A percentile compares a stretch with the other conserved stretches of the same genome.
These are phyloP conservation scores for Rubia yunnanensis DNA, from an alignment of 257 asterid genomes.

Conservation along the genomic window DNA sequence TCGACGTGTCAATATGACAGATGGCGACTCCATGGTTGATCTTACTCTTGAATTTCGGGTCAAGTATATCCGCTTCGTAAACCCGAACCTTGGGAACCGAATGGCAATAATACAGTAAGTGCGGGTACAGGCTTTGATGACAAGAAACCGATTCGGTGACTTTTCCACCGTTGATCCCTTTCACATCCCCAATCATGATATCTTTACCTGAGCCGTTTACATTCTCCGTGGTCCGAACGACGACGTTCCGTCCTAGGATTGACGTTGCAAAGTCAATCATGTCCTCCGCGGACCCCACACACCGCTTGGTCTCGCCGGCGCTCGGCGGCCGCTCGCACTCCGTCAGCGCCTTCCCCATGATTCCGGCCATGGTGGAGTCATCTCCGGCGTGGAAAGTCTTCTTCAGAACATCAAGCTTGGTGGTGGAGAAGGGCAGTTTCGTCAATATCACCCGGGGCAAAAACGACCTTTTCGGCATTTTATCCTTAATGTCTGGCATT, in stretches of 20 bases:
- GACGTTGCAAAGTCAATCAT: slow-evolving; percentile 87
- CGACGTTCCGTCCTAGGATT: slow-evolving; percentile 64
- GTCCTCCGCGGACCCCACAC: slow-evolving; percentile 77
- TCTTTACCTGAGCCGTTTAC: slow-evolving; percentile 39
- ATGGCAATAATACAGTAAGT: slow-evolving; percentile 75
- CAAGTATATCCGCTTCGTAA: slow-evolving; percentile 69
- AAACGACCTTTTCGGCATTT: slow-evolving; percentile 89
- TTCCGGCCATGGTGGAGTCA: slow-evolving; percentile 34
- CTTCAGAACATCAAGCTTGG: slow-evolving; percentile 41
- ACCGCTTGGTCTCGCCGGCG: slow-evolving; percentile 71
- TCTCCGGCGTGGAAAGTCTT: slow-evolving; percentile 59
- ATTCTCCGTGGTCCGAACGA: slow-evolving; percentile 47
- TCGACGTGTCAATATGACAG: slow-evolving; percentile 70
- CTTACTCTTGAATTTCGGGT: slow-evolving; percentile 38
- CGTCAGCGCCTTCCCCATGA: slow-evolving; percentile 35
- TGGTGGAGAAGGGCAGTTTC: slow-evolving; percentile 74
- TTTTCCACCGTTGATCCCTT: slow-evolving; percentile 62
- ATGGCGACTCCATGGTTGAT: slow-evolving; percentile 81
- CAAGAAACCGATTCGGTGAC: slow-evolving; percentile 79
- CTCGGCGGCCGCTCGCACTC: slow-evolving; percentile 83
- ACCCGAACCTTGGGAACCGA: slow-evolving; percentile 93
- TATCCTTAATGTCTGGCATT: slow-evolving; percentile 84
- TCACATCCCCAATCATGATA: slow-evolving; percentile 49
- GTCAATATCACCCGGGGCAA: slow-evolving; percentile 62
- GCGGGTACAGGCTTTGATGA: slow-evolving; percentile 76